A percentile compares a stretch with the other conserved stretches of the same genome.
Conservation (phyloP, 345 rosid genomes). For the Populus pruinosa region DNA sequence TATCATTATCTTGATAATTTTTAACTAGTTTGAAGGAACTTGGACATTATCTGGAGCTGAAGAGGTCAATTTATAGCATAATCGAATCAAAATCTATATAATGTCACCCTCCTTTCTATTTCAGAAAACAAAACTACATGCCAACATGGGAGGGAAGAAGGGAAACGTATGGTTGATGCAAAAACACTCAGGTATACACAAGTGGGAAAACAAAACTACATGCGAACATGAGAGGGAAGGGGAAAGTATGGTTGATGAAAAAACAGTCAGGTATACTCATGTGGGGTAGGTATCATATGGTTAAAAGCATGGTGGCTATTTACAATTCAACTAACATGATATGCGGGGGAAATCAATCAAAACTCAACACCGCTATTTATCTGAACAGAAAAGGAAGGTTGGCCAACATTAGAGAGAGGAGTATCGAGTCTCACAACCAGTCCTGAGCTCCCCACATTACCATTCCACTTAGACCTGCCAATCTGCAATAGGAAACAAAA, state of each 20-base stretch:
- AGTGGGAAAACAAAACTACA: not conserved
- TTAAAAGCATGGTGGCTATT: slow-evolving; percentile 11
- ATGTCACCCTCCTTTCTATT: too few species aligned
- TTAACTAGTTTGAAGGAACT: not conserved
- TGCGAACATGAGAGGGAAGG: not conserved
- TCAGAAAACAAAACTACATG: not conserved
- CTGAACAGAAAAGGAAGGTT: slow-evolving; percentile 74
- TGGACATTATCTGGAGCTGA: not conserved
- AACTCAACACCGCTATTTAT: slow-evolving; percentile 77
- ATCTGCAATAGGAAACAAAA: slow-evolving; percentile 38
- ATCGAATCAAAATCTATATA: not conserved
- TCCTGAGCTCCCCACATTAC: slow-evolving; percentile 78
- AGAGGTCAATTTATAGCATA: not conserved
- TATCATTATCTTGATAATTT: not conserved
- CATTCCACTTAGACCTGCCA: slow-evolving; percentile 96
- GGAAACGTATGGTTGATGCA: not conserved
- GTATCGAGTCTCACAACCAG: slow-evolving; percentile 70
- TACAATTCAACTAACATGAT: slow-evolving; percentile 29
- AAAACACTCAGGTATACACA: not conserved
- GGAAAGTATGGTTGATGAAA: not conserved
- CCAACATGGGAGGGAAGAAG: not conserved
- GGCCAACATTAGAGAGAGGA: slow-evolving; percentile 55
- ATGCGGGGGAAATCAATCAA: slow-evolving; percentile 31
- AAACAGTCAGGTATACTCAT: not conserved
- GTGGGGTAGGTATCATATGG: not conserved